These are phyloP conservation scores for Phytophthora chlamydospora DNA, from an alignment of 352 stramenopile species.

Conservation along the genomic window DNA sequence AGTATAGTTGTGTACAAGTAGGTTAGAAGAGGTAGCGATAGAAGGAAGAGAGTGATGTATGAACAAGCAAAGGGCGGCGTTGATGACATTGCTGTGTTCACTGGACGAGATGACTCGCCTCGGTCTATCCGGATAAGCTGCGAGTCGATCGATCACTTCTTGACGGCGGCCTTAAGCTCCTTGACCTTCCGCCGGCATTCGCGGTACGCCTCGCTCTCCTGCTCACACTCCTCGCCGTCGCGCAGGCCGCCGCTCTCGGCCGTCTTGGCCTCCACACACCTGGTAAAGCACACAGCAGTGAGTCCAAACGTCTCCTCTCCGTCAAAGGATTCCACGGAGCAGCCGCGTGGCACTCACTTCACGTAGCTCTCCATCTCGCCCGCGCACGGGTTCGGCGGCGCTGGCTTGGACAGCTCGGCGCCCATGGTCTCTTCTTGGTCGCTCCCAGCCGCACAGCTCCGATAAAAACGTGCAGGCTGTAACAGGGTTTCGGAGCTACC, in stretches of 20 bases:
- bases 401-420: constrained; percentile 62
- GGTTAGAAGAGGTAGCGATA: constrained; percentile 19
- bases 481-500: background rate
- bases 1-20: constrained; percentile 18
- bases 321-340: constrained; percentile 3
- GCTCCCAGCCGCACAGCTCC: constrained; percentile 9
- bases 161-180: constrained; percentile 36
- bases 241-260: constrained; percentile 66
- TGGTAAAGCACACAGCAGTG: constrained; percentile 17
- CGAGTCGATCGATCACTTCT: constrained; percentile 13
- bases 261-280: constrained; percentile 67
- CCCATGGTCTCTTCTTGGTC: constrained; percentile 44
- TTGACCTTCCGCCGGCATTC: constrained; percentile 61
- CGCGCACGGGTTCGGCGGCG: constrained; percentile 53
- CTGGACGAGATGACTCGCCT: background rate
- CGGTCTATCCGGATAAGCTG: background rate
- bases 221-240: constrained; percentile 74
- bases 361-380: constrained; percentile 74
- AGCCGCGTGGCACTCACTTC: constrained; percentile 53
- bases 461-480: constrained; percentile 12
- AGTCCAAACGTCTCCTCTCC: constrained; percentile 21
- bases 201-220: constrained; percentile 66
- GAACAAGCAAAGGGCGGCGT: constrained; percentile 11
- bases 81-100: constrained; percentile 10
- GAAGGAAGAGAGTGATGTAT: constrained; percentile 7